Percentiles rank a stretch among this genome's conserved stretches.
Conservation (phyloP, 345 rosid species). For the Firmiana major region DNA sequence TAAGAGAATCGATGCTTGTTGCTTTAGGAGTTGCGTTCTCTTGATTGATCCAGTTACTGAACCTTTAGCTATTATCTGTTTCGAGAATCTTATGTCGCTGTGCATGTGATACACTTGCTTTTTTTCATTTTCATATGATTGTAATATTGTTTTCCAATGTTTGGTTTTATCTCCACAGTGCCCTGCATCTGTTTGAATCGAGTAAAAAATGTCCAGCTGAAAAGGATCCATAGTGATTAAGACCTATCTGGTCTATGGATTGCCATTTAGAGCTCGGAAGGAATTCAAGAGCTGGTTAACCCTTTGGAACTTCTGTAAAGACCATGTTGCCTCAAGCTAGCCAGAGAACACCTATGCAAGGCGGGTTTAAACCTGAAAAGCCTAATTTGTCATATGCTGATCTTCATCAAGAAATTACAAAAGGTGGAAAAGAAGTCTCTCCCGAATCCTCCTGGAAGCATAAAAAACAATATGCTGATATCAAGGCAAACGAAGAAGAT, state of each 20-base stretch:
- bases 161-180: conserved; percentile 11
- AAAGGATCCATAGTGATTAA: conserved; percentile 5
- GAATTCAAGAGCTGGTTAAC: conserved; percentile 29
- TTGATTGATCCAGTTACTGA: not conserved
- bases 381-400: conserved; percentile 43
- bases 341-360: conserved; percentile 31
- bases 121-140: not conserved
- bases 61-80: not conserved
- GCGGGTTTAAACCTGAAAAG: conserved; percentile 39
- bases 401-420: conserved; percentile 41
- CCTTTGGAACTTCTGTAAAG: conserved; percentile 30
- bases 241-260: conserved; percentile 37
- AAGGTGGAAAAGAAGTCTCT: conserved; percentile 34
- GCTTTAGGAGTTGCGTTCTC: not conserved
- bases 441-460: conserved; percentile 31
- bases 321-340: conserved; percentile 22
- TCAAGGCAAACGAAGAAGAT: conserved; percentile 35
- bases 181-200: conserved; percentile 1
- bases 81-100: not conserved
- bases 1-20: not conserved
- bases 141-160: not conserved
- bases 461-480: conserved; percentile 24
- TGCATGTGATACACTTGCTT: not conserved
- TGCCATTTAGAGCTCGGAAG: conserved; percentile 29
- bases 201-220: conserved; percentile 14